Evolutionary conservation across 495 filamentous ascomycete species (phyloP), one percentile per base, ranked within the genome.

Genomic region (Durotheca rogersii): DNA sequence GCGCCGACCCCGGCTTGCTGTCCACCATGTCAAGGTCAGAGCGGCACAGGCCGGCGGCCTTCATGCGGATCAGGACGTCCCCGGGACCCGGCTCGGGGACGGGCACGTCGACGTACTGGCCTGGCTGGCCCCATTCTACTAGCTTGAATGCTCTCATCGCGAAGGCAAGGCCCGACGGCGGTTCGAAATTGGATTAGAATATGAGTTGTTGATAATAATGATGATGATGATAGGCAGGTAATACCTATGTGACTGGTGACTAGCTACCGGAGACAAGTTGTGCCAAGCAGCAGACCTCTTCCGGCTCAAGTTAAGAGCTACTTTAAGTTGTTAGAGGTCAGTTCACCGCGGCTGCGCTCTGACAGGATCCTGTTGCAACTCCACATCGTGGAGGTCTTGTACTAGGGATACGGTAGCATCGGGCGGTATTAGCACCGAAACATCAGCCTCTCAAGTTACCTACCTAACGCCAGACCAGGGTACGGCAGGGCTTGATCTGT

Each of bases 51-150:
- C 64, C 70, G 0, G 73, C 72, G 6, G 76, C 77, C 39, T 76
- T 67, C 27, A 79, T 68, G 45, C 68, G 69, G 52, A 82, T 69
- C 0, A 82, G 57, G 5, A 81, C 60, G 41, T 79, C 69, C 42
- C 23, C 18, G 2, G 51, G 38, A 4, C 51, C 51, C 1, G 51
- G 51, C n/a, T 29, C n/a, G 1, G 25, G 51, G 17, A 29, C 33
- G 6, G 39, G 44, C 9, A 55, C 51, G 31, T 48, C 38, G 51
- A 48, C 33, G 16, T 48, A 48, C 23, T 43, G 38, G 4, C 51
- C 51, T 1, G 51, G 43, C 21, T 55, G 43, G 18, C 51, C 51
- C 51, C 51, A 55, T 43, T 32, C 31, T 4, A 37, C 38, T 14
- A 55, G 16, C 16, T 48, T 55, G 39, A 47, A 55, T 10, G 44